These are phyloP conservation scores for Meyerozyma guilliermondii DNA, from an alignment of 1,139 yeast genomes.

Conservation along the genomic window DNA sequence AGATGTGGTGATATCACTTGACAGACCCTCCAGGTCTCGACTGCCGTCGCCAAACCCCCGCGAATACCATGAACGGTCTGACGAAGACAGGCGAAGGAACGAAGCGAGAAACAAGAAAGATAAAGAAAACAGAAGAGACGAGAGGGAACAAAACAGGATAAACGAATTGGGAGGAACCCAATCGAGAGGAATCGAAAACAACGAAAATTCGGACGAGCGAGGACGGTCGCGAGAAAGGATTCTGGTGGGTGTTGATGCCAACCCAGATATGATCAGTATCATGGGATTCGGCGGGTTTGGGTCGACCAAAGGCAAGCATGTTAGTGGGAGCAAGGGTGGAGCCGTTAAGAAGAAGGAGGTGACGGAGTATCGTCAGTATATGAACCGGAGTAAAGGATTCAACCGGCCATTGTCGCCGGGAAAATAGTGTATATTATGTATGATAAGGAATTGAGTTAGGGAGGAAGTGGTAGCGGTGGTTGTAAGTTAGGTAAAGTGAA, in stretches of 20 bases:
- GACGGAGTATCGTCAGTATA: conserved; percentile 58
- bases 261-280: conserved; percentile 29
- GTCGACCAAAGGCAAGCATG: conserved; percentile 58
- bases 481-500: too few relatives aligned
- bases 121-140: neutral
- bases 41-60: neutral
- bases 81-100: conserved; percentile 2
- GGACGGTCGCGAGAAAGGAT: neutral
- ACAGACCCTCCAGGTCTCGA: neutral
- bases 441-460: neutral
- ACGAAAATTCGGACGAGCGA: neutral
- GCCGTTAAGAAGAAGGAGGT: conserved; percentile 38
- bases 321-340: conserved; percentile 46
- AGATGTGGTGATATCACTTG: neutral
- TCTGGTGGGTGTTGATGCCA: conserved; percentile 13
- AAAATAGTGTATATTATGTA: conserved; percentile 9
- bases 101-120: too few relatives aligned
- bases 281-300: conserved; percentile 68
- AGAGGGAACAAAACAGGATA: conserved; percentile 3
- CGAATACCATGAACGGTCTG: conserved; percentile 2
- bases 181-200: too few relatives aligned
- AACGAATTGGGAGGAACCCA: too few relatives aligned
- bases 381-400: conserved; percentile 60
- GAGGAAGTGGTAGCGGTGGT: too few relatives aligned
- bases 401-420: conserved; percentile 57